These are phyloP conservation scores for Phytophthora capsici DNA, from an alignment of 352 stramenopile species.

Conservation along the genomic window DNA sequence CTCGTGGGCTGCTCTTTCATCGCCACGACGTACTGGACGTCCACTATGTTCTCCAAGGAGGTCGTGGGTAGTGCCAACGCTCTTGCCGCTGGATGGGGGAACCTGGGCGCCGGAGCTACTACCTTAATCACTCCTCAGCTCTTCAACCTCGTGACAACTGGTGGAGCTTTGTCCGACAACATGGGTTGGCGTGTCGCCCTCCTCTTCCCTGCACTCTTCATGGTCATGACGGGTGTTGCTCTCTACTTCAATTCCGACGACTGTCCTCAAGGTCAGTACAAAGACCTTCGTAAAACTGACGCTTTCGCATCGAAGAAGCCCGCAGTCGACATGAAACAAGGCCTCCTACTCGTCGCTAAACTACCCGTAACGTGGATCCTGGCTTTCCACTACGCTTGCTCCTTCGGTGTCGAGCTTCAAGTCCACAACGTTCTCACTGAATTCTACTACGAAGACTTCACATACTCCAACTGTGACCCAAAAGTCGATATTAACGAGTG, in stretches of 20 bases:
- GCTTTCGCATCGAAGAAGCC: conserved; percentile 26
- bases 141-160: conserved; percentile 87
- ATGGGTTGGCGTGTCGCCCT: conserved; percentile 91
- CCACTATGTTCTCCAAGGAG: conserved; percentile 93
- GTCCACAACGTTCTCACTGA: conserved; percentile 94
- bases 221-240: conserved; percentile 70
- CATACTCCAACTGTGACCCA: conserved; percentile 53
- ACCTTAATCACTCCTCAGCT: conserved; percentile 90
- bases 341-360: conserved; percentile 50
- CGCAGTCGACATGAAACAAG: conserved; percentile 37
- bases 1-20: conserved; percentile 94
- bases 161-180: conserved; percentile 56
- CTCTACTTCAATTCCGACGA: conserved; percentile 89
- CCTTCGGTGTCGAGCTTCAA: conserved; percentile 95
- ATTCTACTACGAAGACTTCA: conserved; percentile 92
- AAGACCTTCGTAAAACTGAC: conserved; percentile 59
- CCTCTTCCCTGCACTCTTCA: conserved; percentile 89
- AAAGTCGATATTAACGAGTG: conserved; percentile 35
- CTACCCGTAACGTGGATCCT: conserved; percentile 88
- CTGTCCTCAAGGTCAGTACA: conserved; percentile 93
- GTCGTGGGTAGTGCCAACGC: conserved; percentile 94
- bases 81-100: conserved; percentile 92
- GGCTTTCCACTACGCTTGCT: conserved; percentile 92
- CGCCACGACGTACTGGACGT: conserved; percentile 94
- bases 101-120: conserved; percentile 91